Evolutionary conservation across 2,329 filamentous ascomycete species (phyloP).

Genomic region (Xylaria sp.): DNA sequence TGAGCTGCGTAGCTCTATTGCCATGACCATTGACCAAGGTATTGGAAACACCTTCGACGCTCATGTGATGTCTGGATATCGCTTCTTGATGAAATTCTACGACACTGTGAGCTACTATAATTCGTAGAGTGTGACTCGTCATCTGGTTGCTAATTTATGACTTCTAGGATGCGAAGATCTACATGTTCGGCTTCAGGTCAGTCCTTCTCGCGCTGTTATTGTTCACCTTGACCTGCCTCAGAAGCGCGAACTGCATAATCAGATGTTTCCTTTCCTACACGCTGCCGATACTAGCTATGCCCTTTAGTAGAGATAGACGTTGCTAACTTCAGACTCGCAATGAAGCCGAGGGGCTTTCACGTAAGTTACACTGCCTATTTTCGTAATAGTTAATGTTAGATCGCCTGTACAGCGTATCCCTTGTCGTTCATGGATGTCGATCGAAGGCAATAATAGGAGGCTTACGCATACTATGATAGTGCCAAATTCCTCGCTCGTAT

Average conservation of each 20-base stretch:
- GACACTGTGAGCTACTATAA: conserved; percentile 47
- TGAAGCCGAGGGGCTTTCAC: conserved; percentile 61
- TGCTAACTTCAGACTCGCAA: neutral
- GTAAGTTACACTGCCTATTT: conserved; percentile 23
- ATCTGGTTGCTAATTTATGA: conserved; percentile 5
- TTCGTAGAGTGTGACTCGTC: neutral
- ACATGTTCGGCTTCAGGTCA: conserved; percentile 63
- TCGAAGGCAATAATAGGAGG: neutral
- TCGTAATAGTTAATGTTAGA: neutral
- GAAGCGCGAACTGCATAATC: neutral
- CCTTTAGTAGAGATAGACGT: neutral
- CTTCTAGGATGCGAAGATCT: conserved; percentile 59
- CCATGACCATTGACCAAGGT: conserved; percentile 56
- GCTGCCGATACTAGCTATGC: neutral
- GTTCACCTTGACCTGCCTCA: neutral
- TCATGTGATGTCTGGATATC: conserved; percentile 64
- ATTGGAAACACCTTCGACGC: conserved; percentile 61
- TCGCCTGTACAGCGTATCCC: neutral
- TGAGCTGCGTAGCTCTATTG: conserved; percentile 51
- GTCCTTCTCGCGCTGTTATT: neutral
- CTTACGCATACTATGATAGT: conserved; percentile 13
- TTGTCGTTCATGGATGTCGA: neutral
- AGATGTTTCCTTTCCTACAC: no score
- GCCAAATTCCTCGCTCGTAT: conserved; percentile 65
- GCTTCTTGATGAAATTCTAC: conserved; percentile 66